Evolutionary conservation across 441 rosid species (phyloP).

Genomic region (Brassica balearica): DNA sequence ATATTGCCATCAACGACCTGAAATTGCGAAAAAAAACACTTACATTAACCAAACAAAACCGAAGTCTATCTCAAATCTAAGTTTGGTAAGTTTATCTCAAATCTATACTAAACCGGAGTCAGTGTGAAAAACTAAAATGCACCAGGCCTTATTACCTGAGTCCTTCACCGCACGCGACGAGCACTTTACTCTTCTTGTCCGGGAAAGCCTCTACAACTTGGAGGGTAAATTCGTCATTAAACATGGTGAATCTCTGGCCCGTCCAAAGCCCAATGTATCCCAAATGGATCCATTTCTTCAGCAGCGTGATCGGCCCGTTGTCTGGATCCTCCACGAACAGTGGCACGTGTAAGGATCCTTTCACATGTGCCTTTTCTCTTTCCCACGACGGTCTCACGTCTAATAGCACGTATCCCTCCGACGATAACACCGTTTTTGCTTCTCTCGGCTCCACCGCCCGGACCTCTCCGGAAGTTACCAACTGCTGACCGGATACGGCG

Average conservation of each 20-base stretch:
- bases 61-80: neutral
- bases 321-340: conserved; percentile 77
- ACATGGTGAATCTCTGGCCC: conserved; percentile 79
- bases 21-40: neutral
- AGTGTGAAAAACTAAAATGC: conserved; percentile 1
- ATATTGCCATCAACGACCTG: conserved; percentile 76
- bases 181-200: conserved; percentile 65
- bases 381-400: conserved; percentile 93
- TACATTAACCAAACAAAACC: neutral
- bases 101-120: neutral
- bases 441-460: conserved; percentile 65
- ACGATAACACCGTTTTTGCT: conserved; percentile 56
- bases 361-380: conserved; percentile 76
- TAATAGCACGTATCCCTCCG: conserved; percentile 65
- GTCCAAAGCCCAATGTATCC: conserved; percentile 95
- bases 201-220: conserved; percentile 65
- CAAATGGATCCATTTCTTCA: conserved; percentile 95
- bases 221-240: conserved; percentile 64
- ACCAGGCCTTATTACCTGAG: conserved; percentile 63
- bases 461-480: conserved; percentile 68
- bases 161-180: conserved; percentile 95
- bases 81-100: neutral
- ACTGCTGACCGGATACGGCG: conserved; percentile 50
- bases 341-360: conserved; percentile 80
- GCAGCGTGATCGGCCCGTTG: conserved; percentile 66